Evolutionary conservation across 164 flowering plant species (phyloP), one percentile per base, ranked within the genome.

Genomic region (Piper betle): DNA sequence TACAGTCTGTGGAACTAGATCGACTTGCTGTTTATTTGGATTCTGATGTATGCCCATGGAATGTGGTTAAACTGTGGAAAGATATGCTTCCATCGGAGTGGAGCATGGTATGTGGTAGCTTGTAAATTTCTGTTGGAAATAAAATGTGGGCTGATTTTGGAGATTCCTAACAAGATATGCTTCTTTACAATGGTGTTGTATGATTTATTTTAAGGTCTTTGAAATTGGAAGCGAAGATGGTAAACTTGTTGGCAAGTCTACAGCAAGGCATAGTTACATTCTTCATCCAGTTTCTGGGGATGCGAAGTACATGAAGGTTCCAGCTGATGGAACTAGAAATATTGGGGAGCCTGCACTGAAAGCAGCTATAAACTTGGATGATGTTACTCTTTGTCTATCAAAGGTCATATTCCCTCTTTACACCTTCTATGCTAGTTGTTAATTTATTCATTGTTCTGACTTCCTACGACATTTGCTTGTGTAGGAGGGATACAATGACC

Each of bases 261-360:
- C 66, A 19, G 65, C 75, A 46, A 75, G 72, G 66, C 99, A 91
- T 68, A 67, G 72, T 13, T 94, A 94, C 63, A 65, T 91, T 73
- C 74, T 94, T 71, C 87, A 94, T 76, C 99, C 99, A 40, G 92
- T 94, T 41, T 68, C 91, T 57, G 99, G 97, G 54, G 77, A 81
- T 79, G 97, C 93, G n/a, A 91, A 80, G 69, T 94, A 91, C 75
- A 64, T 76, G 42, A 94, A 91, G 69, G 63, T 70, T 71, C 84
- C 73, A 12, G 55, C 71, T 59, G 80, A 79, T 74, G 81, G 73
- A 65, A 74, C 84, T 55, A 40, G 68, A 63, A 74, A 62, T 60
- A 64, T 69, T 16, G 69, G 52, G 52, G 85, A 85, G 67, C 87
- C 99, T 67, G 58, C 79, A 42, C 97, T 91, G 68, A 85, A 80